Base-by-base conservation (phyloP, 2,329 filamentous ascomycete species). In the Verticillium dahliae region DNA sequence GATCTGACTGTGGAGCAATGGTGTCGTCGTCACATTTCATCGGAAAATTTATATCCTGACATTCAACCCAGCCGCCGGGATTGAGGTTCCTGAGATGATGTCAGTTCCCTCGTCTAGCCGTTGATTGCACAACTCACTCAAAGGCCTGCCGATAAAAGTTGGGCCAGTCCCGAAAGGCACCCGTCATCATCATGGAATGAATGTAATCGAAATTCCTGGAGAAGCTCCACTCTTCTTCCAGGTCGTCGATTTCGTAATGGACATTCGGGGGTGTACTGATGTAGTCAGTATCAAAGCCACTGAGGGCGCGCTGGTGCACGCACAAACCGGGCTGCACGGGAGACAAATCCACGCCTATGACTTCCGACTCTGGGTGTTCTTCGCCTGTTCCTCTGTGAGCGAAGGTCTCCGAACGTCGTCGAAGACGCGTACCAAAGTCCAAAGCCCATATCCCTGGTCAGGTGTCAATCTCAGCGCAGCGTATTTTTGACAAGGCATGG, bases 231-330 rank as follows among this genome's bases (percentile, higher is more conserved):
- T 72, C 68, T 34, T 81, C 78, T 68, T 86, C 84, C 39, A 84
- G 82, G 68, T 90, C 86, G 69, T 90, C 87, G 60, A 77, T 68
- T 57, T 77, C 74, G 66, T 82, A 82, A n/a, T 69, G 69, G 52
- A 79, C 72, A 62, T 82, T 82, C 0, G 76, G 74, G 0, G 80
- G 79, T 57, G 67, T 60, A n/a, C 57, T 59, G 33, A 11, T 4
- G 11, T 15, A 41, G 56, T 68, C 56, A 68, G 60, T 31, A n/a
- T 34, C n/a, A 14, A 11, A 11, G n/a, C 10, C 7, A 27, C 3
- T 2, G 3, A 4, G 11, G 45, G 18, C 45, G 11, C 18, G 2
- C 7, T 31, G 27, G 13, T 13, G 18, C 22, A 61, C 71, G 18
- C 63, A 75, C 73, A 74, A 74, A 0, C 59, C 61, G 0, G 76